Base-by-base conservation (phyloP, 371 early-diverging fungal genomes). In the Quaeritorhiza haematococci region DNA sequence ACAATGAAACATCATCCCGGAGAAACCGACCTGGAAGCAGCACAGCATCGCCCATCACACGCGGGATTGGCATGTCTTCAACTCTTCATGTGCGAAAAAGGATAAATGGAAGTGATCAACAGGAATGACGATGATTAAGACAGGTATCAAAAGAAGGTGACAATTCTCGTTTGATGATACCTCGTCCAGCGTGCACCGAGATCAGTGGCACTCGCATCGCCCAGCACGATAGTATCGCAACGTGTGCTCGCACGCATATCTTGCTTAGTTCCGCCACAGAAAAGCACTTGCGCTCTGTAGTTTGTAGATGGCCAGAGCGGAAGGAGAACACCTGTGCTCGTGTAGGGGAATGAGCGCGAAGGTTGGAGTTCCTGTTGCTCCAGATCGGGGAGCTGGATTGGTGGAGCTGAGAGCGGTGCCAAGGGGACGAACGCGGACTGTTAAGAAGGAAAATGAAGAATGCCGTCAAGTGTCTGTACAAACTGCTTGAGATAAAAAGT, bases 211-310 rank as follows among this genome's bases (percentile, higher is more conserved):
- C n/a, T n/a, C n/a, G n/a, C n/a, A n/a, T n/a, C n/a, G n/a, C n/a
- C n/a, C n/a, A n/a, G n/a, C n/a, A n/a, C n/a, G n/a, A n/a, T n/a
- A n/a, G n/a, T n/a, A n/a, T n/a, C n/a, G n/a, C n/a, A n/a, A n/a
- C n/a, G n/a, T n/a, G n/a, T n/a, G n/a, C n/a, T n/a, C n/a, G 53
- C 62, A 45, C 28, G 50, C 43, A 5, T 50, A 29, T 17, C 44
- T 50, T 32, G 32, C 8, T 49, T 45, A 7, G 56, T 50, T 3
- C 86, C 86, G 35, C 86, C 86, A 46, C 85, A 84, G 28, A 84
- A 67, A 19, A 85, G 59, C 13, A 84, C 71, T 47, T 83, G 79
- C 4, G 76, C 77, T 2, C 67, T 67, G 61, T 83, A 85, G 55
- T 82, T 69, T 10, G 17, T 50, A 21, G 75, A 70, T 1, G 82